Conservation (phyloP, 1,284 basidiomycete species). For the Microbotryum lychnidis-dioicae region DNA sequence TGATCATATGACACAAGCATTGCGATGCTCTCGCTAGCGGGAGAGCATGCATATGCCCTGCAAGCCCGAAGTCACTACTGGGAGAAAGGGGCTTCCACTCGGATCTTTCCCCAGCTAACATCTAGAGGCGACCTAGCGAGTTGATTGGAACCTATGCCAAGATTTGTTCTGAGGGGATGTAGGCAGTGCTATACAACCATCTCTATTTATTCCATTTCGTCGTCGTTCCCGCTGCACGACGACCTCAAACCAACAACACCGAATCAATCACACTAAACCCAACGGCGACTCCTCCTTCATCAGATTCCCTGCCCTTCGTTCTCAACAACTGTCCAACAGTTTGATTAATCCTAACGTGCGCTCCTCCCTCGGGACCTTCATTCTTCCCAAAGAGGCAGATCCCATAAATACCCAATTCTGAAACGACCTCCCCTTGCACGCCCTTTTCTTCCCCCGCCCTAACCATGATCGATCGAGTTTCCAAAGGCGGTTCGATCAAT, state of each 20-base stretch:
- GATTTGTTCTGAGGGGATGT: too few relatives aligned
- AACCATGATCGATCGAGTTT: conserved; percentile 63
- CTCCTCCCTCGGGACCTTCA: conserved; percentile 28
- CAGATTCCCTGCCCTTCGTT: conserved; percentile 84
- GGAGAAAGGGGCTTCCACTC: too few relatives aligned
- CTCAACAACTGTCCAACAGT: conserved; percentile 77
- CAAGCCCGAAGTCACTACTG: too few relatives aligned
- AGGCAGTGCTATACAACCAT: too few relatives aligned
- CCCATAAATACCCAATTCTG: conserved; percentile 88
- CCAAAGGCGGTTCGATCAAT: conserved; percentile 67
- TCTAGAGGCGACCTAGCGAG: too few relatives aligned
- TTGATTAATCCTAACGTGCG: conserved; percentile 47
- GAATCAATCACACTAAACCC: conserved; percentile 84
- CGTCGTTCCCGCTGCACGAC: too few relatives aligned
- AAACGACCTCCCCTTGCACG: conserved; percentile 63
- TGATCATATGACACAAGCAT: too few relatives aligned
- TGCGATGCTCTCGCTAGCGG: too few relatives aligned
- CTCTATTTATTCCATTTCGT: too few relatives aligned
- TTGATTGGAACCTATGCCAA: too few relatives aligned
- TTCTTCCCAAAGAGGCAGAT: conserved; percentile 63
- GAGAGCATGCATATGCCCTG: too few relatives aligned
- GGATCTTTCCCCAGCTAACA: too few relatives aligned
- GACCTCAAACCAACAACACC: conserved; percentile 52
- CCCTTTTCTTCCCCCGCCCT: conserved; percentile 47
- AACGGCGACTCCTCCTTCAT: conserved; percentile 90